Evolutionary conservation across 1,284 basidiomycete species (phyloP).

Genomic region (Tilletia setariae): DNA sequence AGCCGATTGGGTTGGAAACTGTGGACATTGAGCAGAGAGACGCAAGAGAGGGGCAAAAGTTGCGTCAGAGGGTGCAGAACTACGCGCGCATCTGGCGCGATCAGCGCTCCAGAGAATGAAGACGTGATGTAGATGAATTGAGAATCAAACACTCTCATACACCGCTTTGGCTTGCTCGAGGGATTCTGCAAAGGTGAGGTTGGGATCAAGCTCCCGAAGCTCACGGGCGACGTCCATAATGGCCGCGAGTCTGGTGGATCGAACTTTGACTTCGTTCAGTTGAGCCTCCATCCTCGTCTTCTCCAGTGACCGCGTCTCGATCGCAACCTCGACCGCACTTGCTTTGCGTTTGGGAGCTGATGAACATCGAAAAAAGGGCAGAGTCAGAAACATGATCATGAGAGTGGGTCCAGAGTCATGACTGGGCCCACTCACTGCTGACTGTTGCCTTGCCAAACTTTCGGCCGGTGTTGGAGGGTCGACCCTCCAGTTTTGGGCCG

Average conservation of each 20-base stretch:
- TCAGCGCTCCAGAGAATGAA: not conserved
- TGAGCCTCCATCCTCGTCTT: not conserved
- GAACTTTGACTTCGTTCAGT: not conserved
- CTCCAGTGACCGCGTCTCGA: not conserved
- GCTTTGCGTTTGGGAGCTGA: not conserved
- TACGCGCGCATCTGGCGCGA: not conserved
- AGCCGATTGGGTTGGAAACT: not conserved
- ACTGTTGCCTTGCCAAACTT: not conserved
- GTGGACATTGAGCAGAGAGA: not conserved
- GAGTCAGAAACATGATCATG: too few species aligned
- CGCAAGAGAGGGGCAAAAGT: not conserved
- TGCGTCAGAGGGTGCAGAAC: not conserved
- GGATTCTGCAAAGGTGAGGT: not conserved
- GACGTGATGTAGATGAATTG: not conserved
- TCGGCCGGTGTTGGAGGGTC: not conserved
- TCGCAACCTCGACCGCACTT: not conserved
- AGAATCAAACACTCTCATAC: not conserved
- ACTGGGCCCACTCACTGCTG: conserved; percentile 5
- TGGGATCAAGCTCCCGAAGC: not conserved
- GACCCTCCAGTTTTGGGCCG: too few species aligned
- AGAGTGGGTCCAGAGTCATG: not conserved
- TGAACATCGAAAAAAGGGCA: not conserved
- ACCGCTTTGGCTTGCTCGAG: not conserved
- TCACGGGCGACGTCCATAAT: not conserved
- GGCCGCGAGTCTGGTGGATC: not conserved